Evolutionary conservation across 768 basidiomycete genomes (phyloP).

Genomic region (Strobilomyces echinocephalus): DNA sequence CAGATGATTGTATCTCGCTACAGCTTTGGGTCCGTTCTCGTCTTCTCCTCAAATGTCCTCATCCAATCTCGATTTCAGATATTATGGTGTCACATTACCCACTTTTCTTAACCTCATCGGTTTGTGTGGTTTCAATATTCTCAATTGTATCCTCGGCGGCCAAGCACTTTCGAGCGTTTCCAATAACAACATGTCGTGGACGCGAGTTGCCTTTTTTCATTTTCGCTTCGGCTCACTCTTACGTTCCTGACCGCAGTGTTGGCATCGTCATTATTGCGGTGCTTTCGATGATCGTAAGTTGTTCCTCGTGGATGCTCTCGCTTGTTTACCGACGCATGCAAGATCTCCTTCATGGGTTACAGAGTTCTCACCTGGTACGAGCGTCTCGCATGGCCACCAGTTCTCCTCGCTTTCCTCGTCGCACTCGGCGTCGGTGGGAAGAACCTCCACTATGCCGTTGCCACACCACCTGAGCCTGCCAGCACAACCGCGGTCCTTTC

Average conservation of each 20-base stretch:
- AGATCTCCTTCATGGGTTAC: slow-evolving; percentile 67
- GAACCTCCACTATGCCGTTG: slow-evolving; percentile 49
- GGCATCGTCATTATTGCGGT: slow-evolving; percentile 77
- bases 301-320: neutral
- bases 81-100: slow-evolving; percentile 49
- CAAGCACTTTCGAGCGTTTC: slow-evolving; percentile 59
- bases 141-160: slow-evolving; percentile 66
- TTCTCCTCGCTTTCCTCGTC: slow-evolving; percentile 68
- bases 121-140: slow-evolving; percentile 58
- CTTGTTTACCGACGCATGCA: neutral
- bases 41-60: slow-evolving; percentile 22
- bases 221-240: slow-evolving; percentile 2
- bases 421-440: slow-evolving; percentile 71
- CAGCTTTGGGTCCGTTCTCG: slow-evolving; percentile 46
- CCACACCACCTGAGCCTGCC: slow-evolving; percentile 46
- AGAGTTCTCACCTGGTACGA: slow-evolving; percentile 70
- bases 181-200: slow-evolving; percentile 46
- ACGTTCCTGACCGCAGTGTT: slow-evolving; percentile 41
- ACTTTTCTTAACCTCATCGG: slow-evolving; percentile 56
- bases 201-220: slow-evolving; percentile 29
- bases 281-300: slow-evolving; percentile 55
- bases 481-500: slow-evolving; percentile 51
- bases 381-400: slow-evolving; percentile 70
- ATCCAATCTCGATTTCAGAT: slow-evolving; percentile 28
- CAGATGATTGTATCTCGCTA: slow-evolving; percentile 77